Base-by-base conservation (phyloP, 1,284 basidiomycete species). In the Abortiporus biennis region DNA sequence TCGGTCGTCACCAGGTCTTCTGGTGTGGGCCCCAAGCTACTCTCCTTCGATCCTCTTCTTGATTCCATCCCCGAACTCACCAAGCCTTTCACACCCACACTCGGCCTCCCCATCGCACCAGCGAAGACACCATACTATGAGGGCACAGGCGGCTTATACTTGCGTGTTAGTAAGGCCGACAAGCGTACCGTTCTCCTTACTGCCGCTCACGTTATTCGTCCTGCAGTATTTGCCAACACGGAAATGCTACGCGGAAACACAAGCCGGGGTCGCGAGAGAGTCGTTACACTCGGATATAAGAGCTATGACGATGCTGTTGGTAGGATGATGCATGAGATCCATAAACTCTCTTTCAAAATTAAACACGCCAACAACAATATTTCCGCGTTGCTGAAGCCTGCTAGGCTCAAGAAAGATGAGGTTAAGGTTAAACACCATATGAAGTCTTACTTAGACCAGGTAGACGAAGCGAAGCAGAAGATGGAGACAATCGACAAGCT, bases 121-220 rank as follows among this genome's bases (percentile, higher is more conserved):
- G 8, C 9, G 33, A 12, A 12, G 8, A 35, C 33, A 9, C 33
- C 33, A 11, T 35, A 12, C 17, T 12, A 8, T 35, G 33, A 35
- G 33, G 33, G 33, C 8, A 35, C 33, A 11, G 33, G 33, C 17
- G 33, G 9, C 16, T 17, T 35, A 12, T 35, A 12, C 17, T 12
- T 35, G 9, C 11, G 17, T 9, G 11, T 8, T 17, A 20, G 34
- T 15, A n/a, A 42, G 16, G 29, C 13, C 17, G 22, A 37, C 16
- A 15, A 31, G 8, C 27, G 24, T 33, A 16, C 37, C 30, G 17
- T 42, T 19, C 16, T 42, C 40, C 24, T 25, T 22, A 25, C 40
- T 37, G 6, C 35, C 19, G 21, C 24, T 23, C 21, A 32, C 31
- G 34, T 37, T 24, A 13, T 17, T 25, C 33, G 15, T 15, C 40